Conservation (phyloP, 352 stramenopile species). For the Labyrinthula sp. region DNA sequence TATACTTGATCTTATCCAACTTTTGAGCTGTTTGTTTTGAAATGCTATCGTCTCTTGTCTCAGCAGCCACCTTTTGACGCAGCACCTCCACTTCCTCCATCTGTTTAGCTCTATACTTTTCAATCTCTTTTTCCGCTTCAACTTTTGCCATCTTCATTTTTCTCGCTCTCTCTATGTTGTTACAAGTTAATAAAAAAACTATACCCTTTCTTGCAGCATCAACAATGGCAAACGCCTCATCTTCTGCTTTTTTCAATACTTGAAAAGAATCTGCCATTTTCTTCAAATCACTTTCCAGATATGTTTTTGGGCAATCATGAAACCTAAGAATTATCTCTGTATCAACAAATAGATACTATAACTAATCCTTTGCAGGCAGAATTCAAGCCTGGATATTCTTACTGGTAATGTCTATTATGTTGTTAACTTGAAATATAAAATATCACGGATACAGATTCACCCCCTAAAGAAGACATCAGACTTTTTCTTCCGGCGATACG, state of each 20-base stretch:
- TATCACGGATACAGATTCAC: too few relatives aligned
- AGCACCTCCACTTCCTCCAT: slow-evolving; percentile 17
- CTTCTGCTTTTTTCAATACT: slow-evolving; percentile 29
- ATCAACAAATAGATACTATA: too few relatives aligned
- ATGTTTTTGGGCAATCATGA: too few relatives aligned
- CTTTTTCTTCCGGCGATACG: too few relatives aligned
- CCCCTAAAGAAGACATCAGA: too few relatives aligned
- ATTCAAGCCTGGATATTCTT: too few relatives aligned
- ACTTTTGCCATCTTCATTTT: slow-evolving; percentile 8
- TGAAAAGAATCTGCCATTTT: slow-evolving; percentile 31
- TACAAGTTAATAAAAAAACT: neutral
- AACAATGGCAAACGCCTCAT: slow-evolving; percentile 21
- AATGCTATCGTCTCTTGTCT: slow-evolving; percentile 4
- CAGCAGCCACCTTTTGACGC: slow-evolving; percentile 3
- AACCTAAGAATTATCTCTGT: too few relatives aligned
- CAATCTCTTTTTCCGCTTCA: slow-evolving; percentile 25
- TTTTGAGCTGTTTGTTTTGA: slow-evolving; percentile 1
- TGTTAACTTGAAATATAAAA: too few relatives aligned
- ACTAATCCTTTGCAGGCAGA: too few relatives aligned
- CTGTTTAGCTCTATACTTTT: slow-evolving; percentile 18
- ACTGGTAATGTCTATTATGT: too few relatives aligned
- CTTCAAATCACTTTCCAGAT: too few relatives aligned
- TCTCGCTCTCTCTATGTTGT: slow-evolving; percentile 1
- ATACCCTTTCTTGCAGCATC: slow-evolving; percentile 15
- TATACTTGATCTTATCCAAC: slow-evolving; percentile 16